Evolutionary conservation across 306 rosid species (phyloP).

Genomic region (Morella rubra): DNA sequence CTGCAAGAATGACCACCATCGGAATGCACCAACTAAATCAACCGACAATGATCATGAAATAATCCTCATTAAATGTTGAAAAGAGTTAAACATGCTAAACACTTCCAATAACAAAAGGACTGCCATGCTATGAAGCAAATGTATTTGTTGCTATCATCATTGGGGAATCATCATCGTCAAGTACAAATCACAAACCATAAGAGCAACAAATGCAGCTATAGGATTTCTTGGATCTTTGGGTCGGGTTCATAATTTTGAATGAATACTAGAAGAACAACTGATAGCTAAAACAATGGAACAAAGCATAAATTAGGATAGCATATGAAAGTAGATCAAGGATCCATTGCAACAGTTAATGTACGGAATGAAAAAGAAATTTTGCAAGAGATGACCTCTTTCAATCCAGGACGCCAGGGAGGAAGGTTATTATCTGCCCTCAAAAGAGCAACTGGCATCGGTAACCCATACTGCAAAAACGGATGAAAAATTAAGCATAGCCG

Average conservation of each 20-base stretch:
- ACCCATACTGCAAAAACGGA: conserved; percentile 73
- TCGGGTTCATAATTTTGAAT: background rate
- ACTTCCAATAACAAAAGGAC: background rate
- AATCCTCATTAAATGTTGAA: background rate
- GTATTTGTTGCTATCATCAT: background rate
- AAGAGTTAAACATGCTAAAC: too few relatives aligned
- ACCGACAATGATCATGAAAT: background rate
- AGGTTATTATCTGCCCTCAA: conserved; percentile 94
- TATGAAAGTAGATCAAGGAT: background rate
- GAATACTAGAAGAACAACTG: background rate
- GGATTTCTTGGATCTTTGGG: background rate
- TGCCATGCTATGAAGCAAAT: background rate
- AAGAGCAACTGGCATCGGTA: conserved; percentile 73
- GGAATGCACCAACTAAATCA: background rate
- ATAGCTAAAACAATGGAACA: conserved; percentile 16
- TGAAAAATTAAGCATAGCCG: conserved; percentile 21
- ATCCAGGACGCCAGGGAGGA: conserved; percentile 94
- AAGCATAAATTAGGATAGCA: conserved; percentile 1
- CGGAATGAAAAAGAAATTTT: background rate
- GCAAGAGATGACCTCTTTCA: conserved; percentile 63
- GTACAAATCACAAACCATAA: background rate
- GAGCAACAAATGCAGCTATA: background rate
- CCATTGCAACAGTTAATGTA: conserved; percentile 3
- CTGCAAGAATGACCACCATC: background rate
- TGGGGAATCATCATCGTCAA: background rate